A percentile compares a stretch with the other conserved stretches of the same genome.
Evolutionary conservation across 108 stramenopile genomes (phyloP).

Genomic region (Phaeodactylum tricornutum): DNA sequence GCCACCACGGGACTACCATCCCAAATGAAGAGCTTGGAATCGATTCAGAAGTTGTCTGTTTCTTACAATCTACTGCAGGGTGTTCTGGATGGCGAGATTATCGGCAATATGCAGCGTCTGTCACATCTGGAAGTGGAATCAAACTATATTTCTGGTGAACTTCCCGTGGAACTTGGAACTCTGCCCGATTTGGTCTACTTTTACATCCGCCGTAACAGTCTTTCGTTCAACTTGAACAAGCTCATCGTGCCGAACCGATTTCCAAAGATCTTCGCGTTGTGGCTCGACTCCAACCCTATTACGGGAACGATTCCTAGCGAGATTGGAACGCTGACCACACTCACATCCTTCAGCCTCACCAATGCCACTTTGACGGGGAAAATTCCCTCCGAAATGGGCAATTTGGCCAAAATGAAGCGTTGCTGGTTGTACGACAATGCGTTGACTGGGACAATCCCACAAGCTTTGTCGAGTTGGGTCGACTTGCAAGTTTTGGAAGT

Average conservation of each 20-base stretch:
- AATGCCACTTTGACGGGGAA: slow-evolving; percentile 25
- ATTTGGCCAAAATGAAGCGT: slow-evolving; percentile 21
- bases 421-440: slow-evolving; percentile 43
- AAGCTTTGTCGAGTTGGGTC: slow-evolving; percentile 25
- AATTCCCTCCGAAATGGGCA: slow-evolving; percentile 36
- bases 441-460: slow-evolving; percentile 37
- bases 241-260: slow-evolving; percentile 18
- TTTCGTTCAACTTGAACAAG: slow-evolving; percentile 21
- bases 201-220: slow-evolving; percentile 37
- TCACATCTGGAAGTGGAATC: slow-evolving; percentile 45
- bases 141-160: slow-evolving; percentile 28
- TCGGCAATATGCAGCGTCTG: slow-evolving; percentile 21
- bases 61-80: slow-evolving; percentile 39
- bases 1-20: slow-evolving; percentile 25
- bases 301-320: slow-evolving; percentile 34
- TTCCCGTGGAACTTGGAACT: slow-evolving; percentile 21
- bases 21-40: slow-evolving; percentile 8
- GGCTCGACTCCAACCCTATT: slow-evolving; percentile 38
- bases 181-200: slow-evolving; percentile 30
- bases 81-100: slow-evolving; percentile 9
- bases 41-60: slow-evolving; percentile 26
- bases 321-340: slow-evolving; percentile 15
- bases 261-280: slow-evolving; percentile 33
- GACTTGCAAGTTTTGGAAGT: slow-evolving; percentile 41
- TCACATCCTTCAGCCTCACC: slow-evolving; percentile 34